These are phyloP conservation scores for Asterophora parasitica DNA, from an alignment of 768 basidiomycete genomes.

Conservation along the genomic window DNA sequence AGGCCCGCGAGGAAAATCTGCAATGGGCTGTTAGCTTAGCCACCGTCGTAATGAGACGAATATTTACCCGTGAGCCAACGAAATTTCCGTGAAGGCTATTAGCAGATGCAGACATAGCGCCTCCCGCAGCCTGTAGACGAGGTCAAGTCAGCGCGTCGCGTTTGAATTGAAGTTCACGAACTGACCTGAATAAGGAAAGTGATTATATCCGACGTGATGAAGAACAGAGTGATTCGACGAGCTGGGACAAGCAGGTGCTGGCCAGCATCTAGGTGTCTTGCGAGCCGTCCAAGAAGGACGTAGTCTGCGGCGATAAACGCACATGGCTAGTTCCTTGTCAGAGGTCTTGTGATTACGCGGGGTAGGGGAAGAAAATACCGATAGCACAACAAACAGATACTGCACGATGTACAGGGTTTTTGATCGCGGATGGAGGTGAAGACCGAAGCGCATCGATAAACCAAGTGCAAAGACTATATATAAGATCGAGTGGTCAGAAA, in stretches of 20 bases:
- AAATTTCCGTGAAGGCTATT: conserved; percentile 23
- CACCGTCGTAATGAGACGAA: background rate
- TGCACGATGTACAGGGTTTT: conserved; percentile 47
- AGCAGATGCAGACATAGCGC: conserved; percentile 39
- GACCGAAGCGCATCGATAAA: conserved; percentile 48
- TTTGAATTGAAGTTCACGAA: background rate
- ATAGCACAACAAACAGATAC: conserved; percentile 57
- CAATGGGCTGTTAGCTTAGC: background rate
- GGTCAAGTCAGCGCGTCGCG: background rate
- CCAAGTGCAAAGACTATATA: conserved; percentile 54
- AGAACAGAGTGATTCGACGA: conserved; percentile 47
- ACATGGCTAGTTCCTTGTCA: conserved; percentile 45
- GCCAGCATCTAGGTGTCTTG: conserved; percentile 42
- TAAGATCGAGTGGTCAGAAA: background rate
- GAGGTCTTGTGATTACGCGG: background rate
- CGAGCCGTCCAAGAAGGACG: conserved; percentile 58
- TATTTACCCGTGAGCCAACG: conserved; percentile 32
- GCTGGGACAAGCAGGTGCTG: conserved; percentile 46
- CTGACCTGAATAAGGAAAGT: conserved; percentile 63
- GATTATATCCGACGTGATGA: conserved; percentile 56
- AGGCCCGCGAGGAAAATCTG: conserved; percentile 57
- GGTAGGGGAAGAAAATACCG: conserved; percentile 31
- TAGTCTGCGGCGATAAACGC: conserved; percentile 72
- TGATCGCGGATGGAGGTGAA: conserved; percentile 49
- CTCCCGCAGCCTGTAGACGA: conserved; percentile 39